Base-by-base conservation (phyloP, 2,329 filamentous ascomycete species). In the Epichloe elymi region DNA sequence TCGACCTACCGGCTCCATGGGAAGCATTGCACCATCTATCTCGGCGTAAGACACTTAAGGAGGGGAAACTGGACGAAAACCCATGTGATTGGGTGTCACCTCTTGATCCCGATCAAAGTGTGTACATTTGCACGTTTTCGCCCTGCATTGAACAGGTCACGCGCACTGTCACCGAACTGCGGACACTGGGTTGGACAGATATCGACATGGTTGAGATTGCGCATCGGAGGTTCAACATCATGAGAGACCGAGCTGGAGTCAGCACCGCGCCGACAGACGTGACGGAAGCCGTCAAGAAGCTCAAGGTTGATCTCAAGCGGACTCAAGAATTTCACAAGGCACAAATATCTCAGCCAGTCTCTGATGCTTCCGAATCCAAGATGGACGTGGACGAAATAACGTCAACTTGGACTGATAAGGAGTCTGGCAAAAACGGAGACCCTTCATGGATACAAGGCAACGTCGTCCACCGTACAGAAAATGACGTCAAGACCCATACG, bases 91-190 rank as follows among this genome's bases (percentile, higher is more conserved):
- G 76, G 70, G 63, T 75, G 15, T 83, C 79, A 0, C 75, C 79
- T 0, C 74, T 97, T 11, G 83, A 93, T 57, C 82, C 87, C 0
- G 74, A 76, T n/a, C 76, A 79, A 41, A 77, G 85, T 5, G 80
- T 84, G 1, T 78, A 93, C 62, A 78, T 98, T 50, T 98, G 93
- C 71, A 94, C 89, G 0, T 98, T 98, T 70, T 94, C 86, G 1
- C 93, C 93, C 0, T 98, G 93, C 67, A 94, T 98, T 57, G 93
- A 98, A 68, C 93, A 98, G 70, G 91, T 94, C 20, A 88, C 86
- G 49, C 80, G 83, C 51, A 97, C 93, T 0, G 83, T 95, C 50
- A 84, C 86, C 11, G 79, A 80, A 12, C 76, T 98, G 67, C 83
- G 91, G 50, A 78, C 82, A 38, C 72, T 89, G 6, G 88, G 88